Evolutionary conservation across 2,329 filamentous ascomycete species (phyloP).

Genomic region (Clarireedia paspali): DNA sequence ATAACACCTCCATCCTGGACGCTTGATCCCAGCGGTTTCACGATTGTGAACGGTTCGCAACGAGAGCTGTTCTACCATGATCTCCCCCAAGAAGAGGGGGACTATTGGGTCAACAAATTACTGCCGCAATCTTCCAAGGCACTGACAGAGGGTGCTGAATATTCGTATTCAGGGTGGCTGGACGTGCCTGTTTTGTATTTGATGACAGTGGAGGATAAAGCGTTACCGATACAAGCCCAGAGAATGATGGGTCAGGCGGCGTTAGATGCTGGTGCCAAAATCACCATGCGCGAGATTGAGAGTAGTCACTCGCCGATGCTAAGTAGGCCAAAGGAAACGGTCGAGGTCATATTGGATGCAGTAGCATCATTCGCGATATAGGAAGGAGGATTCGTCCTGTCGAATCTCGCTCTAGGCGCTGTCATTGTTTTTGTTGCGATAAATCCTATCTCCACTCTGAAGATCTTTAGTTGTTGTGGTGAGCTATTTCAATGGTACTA

Average conservation of each 20-base stretch:
- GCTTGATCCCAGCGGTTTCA: conserved; percentile 33
- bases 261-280: conserved; percentile 28
- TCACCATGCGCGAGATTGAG: conserved; percentile 32
- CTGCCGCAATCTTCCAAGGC: conserved; percentile 33
- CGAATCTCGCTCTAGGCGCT: background rate
- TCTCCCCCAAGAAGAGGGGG: conserved; percentile 32
- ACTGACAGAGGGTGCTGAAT: conserved; percentile 33
- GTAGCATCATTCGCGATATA: conserved; percentile 23
- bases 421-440: background rate
- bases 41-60: conserved; percentile 28
- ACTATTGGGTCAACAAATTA: conserved; percentile 34
- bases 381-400: background rate
- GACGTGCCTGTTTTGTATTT: conserved; percentile 31
- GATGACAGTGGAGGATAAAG: conserved; percentile 32
- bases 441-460: no score
- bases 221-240: conserved; percentile 32
- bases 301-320: conserved; percentile 38
- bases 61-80: conserved; percentile 39
- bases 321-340: conserved; percentile 33
- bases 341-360: conserved; percentile 32
- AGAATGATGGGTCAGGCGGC: conserved; percentile 31
- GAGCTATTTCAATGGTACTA: no score
- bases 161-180: conserved; percentile 24
- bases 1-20: conserved; percentile 32
- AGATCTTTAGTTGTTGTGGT: no score